Conservation (phyloP, 2,329 filamentous ascomycete genomes). For the Cyclaneusma minus region DNA sequence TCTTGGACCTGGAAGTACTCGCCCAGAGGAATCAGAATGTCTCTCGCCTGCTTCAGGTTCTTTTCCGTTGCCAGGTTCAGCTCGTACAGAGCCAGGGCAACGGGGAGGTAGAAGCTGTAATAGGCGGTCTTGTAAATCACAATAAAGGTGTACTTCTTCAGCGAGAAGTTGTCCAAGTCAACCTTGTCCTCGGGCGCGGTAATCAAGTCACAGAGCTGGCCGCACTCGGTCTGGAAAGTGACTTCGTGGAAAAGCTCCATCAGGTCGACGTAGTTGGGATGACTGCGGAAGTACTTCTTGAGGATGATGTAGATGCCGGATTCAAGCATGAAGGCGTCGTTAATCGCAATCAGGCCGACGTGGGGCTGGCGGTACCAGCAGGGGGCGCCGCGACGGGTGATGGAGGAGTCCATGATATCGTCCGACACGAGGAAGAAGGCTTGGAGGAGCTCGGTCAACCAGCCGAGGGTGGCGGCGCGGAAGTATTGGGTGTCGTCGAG, state of each 20-base stretch:
- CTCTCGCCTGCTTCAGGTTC: constrained; percentile 78
- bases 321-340: constrained; percentile 96
- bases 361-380: constrained; percentile 91
- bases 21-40: constrained; percentile 90
- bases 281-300: constrained; percentile 82
- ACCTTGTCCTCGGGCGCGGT: constrained; percentile 91
- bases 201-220: constrained; percentile 85
- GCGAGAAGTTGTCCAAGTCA: constrained; percentile 85
- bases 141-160: constrained; percentile 94
- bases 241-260: constrained; percentile 94
- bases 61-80: constrained; percentile 69
- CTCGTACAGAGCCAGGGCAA: constrained; percentile 78
- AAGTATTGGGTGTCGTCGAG: constrained; percentile 77
- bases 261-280: constrained; percentile 79
- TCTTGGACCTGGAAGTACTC: constrained; percentile 99
- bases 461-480: constrained; percentile 74
- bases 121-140: constrained; percentile 99
- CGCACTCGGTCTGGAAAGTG: constrained; percentile 86
- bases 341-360: constrained; percentile 94
- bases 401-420: constrained; percentile 95
- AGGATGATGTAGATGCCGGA: constrained; percentile 77
- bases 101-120: constrained; percentile 97
- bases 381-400: constrained; percentile 83
- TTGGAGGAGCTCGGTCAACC: constrained; percentile 96
- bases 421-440: constrained; percentile 98